Evolutionary conservation across 2,329 filamentous ascomycete species (phyloP), one percentile per base, ranked within the genome.

Genomic region (Botryotinia convoluta): DNA sequence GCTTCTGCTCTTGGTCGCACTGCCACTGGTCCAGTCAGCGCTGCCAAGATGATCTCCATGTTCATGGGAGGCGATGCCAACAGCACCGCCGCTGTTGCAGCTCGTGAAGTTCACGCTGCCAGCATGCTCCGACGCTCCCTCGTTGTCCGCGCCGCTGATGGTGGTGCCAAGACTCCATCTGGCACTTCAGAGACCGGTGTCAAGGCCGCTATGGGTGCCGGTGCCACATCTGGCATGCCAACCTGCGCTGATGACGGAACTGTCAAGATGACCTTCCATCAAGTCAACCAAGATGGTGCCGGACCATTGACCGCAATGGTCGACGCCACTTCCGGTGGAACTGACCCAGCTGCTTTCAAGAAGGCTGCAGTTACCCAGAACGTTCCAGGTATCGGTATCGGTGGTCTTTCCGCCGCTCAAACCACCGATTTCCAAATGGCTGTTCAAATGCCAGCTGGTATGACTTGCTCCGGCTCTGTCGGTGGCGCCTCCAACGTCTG

Each of bases 41-140:
- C 90, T 42, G 83, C 84, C 32, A 83, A 83, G 77, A 88, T 89
- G 82, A 85, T 92, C 76, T 77, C 85, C 73, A 85, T 80, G 80
- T 92, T 92, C 83, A 90, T 92, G 87, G 85, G 85, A 48, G 79
- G 74, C n/a, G 80, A 82, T 35, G 81, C 82, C 20, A 82, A 81
- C 4, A 78, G 79, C 44, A 81, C 83, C 45, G 80, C 80, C 16
- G 84, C 85, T n/a, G 80, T 83, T n/a, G 84, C 85, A 45, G 90
- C 93, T n/a, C 88, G 95, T 42, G 85, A 91, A 71, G 89, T 98
- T 18, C 91, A 96, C 80, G 87, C 93, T 78, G 87, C 86, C 77
- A 91, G 95, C 76, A 85, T 80, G 83, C 72, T 80, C 84, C 75
- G 82, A 69, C 82, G 82, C 45, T 73, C 77, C 60, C 75, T 81